phyloP scores from a whole-genome alignment of 129 eudicot genomes.

The Lactuca saligna region DNA sequence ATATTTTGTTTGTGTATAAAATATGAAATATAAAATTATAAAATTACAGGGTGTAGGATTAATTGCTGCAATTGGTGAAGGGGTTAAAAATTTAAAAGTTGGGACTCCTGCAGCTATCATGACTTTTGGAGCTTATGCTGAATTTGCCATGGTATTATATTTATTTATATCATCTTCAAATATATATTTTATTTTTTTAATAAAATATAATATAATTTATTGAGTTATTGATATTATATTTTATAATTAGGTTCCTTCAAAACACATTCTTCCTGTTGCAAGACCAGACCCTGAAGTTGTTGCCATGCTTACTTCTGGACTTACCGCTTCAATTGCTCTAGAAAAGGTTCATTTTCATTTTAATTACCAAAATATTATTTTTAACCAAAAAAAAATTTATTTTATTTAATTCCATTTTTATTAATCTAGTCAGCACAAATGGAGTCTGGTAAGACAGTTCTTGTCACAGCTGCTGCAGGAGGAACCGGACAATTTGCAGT shows the following conservation, averaged over 20 bases:
- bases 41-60: constrained; percentile 85
- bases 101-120: constrained; percentile 92
- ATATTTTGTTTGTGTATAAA: neutral
- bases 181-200: neutral
- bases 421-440: constrained; percentile 71
- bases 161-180: neutral
- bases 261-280: constrained; percentile 85
- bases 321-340: constrained; percentile 89
- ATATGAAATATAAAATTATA: neutral
- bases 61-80: constrained; percentile 85
- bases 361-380: neutral
- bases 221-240: neutral
- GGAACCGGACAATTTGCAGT: constrained; percentile 99
- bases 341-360: constrained; percentile 55
- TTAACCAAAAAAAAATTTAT: neutral
- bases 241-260: constrained; percentile 64
- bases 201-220: neutral
- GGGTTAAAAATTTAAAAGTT: constrained; percentile 61
- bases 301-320: constrained; percentile 99
- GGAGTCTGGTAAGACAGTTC: constrained; percentile 79
- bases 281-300: constrained; percentile 96
- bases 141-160: constrained; percentile 60
- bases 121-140: constrained; percentile 93
- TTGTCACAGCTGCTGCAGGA: constrained; percentile 98
- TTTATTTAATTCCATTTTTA: neutral